Percentiles rank a stretch among this genome's conserved stretches.
These are phyloP conservation scores for Pseudonectria foliicola DNA, from an alignment of 2,329 filamentous ascomycete genomes.

Conservation along the genomic window DNA sequence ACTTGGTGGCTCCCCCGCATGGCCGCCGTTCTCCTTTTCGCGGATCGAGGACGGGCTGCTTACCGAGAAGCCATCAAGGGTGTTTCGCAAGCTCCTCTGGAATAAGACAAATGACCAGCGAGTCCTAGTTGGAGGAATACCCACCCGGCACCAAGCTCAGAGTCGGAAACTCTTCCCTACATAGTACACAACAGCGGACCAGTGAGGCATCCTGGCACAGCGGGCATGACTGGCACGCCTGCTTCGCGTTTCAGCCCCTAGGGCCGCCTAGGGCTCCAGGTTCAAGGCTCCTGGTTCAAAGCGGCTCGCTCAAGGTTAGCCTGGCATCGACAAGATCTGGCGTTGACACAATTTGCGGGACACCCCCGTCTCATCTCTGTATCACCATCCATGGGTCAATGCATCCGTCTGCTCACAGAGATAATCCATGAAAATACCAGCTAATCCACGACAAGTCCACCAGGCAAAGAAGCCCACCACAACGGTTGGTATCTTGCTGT, in stretches of 20 bases:
- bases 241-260: too few relatives aligned
- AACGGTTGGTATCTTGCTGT: conserved; percentile 1
- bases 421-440: too few relatives aligned
- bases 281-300: conserved; percentile 12
- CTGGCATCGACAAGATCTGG: conserved; percentile 22
- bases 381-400: conserved; percentile 18
- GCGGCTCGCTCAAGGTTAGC: conserved; percentile 15
- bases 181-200: too few relatives aligned
- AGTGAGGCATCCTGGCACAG: too few relatives aligned
- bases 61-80: too few relatives aligned
- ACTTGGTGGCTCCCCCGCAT: too few relatives aligned
- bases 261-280: too few relatives aligned
- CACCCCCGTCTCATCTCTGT: conserved; percentile 24
- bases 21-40: too few relatives aligned
- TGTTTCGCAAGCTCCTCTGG: conserved; percentile 27
- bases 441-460: conserved; percentile 9
- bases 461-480: conserved; percentile 10
- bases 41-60: too few relatives aligned
- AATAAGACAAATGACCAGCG: conserved; percentile 11
- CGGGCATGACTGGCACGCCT: too few relatives aligned
- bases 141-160: too few relatives aligned
- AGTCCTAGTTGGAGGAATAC: background rate
- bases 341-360: conserved; percentile 27
- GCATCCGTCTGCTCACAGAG: conserved; percentile 9
- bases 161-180: too few relatives aligned